Evolutionary conservation across 1,139 yeast genomes (phyloP).

Genomic region (Nakaseomyces sp.): DNA sequence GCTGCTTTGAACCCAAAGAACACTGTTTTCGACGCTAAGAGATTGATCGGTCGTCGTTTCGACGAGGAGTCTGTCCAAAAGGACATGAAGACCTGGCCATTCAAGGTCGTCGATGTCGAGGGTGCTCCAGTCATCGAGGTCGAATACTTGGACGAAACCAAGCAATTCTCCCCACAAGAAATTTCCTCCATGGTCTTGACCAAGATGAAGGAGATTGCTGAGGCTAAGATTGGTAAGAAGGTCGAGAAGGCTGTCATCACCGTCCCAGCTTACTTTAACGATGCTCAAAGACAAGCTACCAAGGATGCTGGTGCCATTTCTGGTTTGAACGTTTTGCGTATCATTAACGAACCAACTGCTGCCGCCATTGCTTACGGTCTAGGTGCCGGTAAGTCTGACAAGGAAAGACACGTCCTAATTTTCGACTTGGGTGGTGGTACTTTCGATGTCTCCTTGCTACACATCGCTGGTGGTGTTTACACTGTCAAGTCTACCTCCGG

Average conservation of each 20-base stretch:
- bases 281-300: constrained; percentile 97
- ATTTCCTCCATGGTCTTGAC: constrained; percentile 91
- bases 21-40: constrained; percentile 97
- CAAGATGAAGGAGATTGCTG: constrained; percentile 98
- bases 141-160: constrained; percentile 85
- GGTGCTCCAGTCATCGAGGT: constrained; percentile 92
- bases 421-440: constrained; percentile 99
- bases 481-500: constrained; percentile 98
- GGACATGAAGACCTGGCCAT: constrained; percentile 86
- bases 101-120: constrained; percentile 77
- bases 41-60: constrained; percentile 93
- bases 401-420: constrained; percentile 83
- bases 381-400: constrained; percentile 73
- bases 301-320: constrained; percentile 98
- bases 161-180: constrained; percentile 93
- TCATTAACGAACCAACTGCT: constrained; percentile 96
- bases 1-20: constrained; percentile 95
- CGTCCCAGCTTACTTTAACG: constrained; percentile 96
- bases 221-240: constrained; percentile 86
- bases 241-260: constrained; percentile 94
- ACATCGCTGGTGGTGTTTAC: constrained; percentile 96
- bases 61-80: constrained; percentile 86
- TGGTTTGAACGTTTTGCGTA: constrained; percentile 92
- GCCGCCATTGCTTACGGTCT: constrained; percentile 98
- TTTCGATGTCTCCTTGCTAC: constrained; percentile 90